Percentiles rank a stretch among this genome's conserved stretches.
Evolutionary conservation across 768 basidiomycete genomes (phyloP).

Genomic region (Mycena capillaripes): DNA sequence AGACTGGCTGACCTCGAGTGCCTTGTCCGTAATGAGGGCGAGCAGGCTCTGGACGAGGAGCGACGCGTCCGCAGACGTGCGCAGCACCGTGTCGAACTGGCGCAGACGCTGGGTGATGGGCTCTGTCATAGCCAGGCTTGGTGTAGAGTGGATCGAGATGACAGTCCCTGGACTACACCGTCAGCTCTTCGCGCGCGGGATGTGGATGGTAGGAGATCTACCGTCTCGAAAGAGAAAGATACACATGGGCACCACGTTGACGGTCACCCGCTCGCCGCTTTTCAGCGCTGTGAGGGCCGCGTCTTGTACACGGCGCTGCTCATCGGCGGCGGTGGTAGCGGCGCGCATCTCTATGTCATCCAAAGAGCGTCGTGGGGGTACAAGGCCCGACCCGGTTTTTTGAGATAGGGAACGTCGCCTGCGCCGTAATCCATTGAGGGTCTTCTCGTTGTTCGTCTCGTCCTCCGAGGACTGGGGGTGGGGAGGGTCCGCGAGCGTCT

Average conservation of each 20-base stretch:
- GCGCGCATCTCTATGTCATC: slow-evolving; percentile 22
- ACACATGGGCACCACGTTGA: slow-evolving; percentile 68
- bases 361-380: background rate
- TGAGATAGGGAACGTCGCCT: background rate
- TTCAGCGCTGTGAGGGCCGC: slow-evolving; percentile 26
- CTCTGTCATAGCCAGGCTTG: slow-evolving; percentile 61
- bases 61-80: slow-evolving; percentile 75
- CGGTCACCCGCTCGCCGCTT: slow-evolving; percentile 69
- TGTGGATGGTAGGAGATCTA: slow-evolving; percentile 40
- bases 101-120: slow-evolving; percentile 72
- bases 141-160: slow-evolving; percentile 68
- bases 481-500: no score
- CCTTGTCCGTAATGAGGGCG: slow-evolving; percentile 76
- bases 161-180: slow-evolving; percentile 62
- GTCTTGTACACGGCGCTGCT: slow-evolving; percentile 18
- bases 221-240: slow-evolving; percentile 80
- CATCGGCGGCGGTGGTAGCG: background rate
- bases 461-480: background rate
- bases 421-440: background rate
- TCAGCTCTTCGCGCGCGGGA: background rate
- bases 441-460: no score
- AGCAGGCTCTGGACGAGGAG: slow-evolving; percentile 79
- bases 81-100: slow-evolving; percentile 70
- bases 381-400: background rate
- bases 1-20: slow-evolving; percentile 57